A percentile compares a stretch with the other conserved stretches of the same genome.
These are phyloP conservation scores for Lachancea nothofagi DNA, from an alignment of 805 yeast genomes.

Conservation along the genomic window DNA sequence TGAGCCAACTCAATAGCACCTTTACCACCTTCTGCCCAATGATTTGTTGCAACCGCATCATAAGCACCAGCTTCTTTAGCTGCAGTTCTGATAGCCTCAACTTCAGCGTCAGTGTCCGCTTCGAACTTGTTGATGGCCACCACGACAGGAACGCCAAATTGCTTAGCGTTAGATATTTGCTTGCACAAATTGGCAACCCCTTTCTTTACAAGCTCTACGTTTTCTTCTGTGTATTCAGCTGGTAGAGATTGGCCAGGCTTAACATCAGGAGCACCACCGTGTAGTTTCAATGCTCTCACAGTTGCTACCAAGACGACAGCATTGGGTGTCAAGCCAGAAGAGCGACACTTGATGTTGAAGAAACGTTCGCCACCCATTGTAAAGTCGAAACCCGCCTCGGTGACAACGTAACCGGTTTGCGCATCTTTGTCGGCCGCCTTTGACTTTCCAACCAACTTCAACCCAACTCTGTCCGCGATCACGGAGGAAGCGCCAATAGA, in stretches of 20 bases:
- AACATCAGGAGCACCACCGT: constrained; percentile 96
- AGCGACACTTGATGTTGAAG: constrained; percentile 90
- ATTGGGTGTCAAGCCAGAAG: constrained; percentile 83
- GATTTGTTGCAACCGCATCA: constrained; percentile 85
- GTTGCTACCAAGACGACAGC: constrained; percentile 93
- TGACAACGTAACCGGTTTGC: constrained; percentile 80
- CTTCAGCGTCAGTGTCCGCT: constrained; percentile 76
- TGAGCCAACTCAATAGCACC: constrained; percentile 84
- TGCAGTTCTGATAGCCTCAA: constrained; percentile 70
- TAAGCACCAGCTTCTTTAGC: constrained; percentile 88
- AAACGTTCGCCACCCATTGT: constrained; percentile 99
- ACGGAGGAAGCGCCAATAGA: constrained; percentile 96
- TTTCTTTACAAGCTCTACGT: constrained; percentile 64
- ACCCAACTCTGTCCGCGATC: constrained; percentile 86
- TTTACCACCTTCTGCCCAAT: constrained; percentile 93
- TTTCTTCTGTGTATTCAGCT: constrained; percentile 71
- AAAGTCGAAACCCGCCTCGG: constrained; percentile 98
- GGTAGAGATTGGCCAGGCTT: constrained; percentile 90
- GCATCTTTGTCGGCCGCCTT: constrained; percentile 33
- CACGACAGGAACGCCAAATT: constrained; percentile 85
- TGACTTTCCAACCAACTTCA: constrained; percentile 76
- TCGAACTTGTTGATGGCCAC: constrained; percentile 90
- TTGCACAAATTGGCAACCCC: constrained; percentile 88
- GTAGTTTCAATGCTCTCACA: constrained; percentile 91
- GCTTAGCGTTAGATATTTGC: constrained; percentile 80